phyloP scores from a whole-genome alignment of 2,329 filamentous ascomycete genomes.

The Lachnellula arida region DNA sequence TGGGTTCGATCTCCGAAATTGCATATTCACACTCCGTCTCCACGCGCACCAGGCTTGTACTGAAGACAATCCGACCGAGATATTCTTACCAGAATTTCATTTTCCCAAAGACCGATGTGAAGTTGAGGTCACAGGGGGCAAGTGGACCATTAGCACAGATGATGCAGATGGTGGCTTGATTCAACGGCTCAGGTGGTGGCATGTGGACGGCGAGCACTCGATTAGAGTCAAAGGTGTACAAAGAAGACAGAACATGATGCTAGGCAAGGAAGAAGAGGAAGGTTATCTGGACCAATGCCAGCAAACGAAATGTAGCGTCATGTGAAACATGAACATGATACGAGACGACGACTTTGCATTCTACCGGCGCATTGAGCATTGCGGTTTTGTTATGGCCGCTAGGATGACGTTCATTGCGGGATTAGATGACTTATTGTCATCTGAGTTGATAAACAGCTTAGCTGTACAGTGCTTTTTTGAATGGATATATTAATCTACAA shows the following conservation, averaged over 20 bases:
- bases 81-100: conserved; percentile 89
- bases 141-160: conserved; percentile 78
- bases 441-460: neutral
- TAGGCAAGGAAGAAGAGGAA: conserved; percentile 55
- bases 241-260: conserved; percentile 53
- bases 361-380: conserved; percentile 3
- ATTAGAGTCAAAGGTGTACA: conserved; percentile 72
- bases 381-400: neutral
- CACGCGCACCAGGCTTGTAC: conserved; percentile 53
- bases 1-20: conserved; percentile 77
- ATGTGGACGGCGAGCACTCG: conserved; percentile 76
- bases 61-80: conserved; percentile 67
- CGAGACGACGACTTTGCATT: conserved; percentile 9
- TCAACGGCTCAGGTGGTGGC: conserved; percentile 89
- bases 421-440: neutral
- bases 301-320: conserved; percentile 43
- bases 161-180: conserved; percentile 64
- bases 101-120: conserved; percentile 71
- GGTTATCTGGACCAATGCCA: conserved; percentile 72
- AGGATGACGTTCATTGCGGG: neutral
- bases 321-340: conserved; percentile 34
- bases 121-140: conserved; percentile 76
- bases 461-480: neutral
- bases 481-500: neutral
- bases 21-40: conserved; percentile 70